Conservation (phyloP, 179 eudicot species). For the Drosera spatulata region DNA sequence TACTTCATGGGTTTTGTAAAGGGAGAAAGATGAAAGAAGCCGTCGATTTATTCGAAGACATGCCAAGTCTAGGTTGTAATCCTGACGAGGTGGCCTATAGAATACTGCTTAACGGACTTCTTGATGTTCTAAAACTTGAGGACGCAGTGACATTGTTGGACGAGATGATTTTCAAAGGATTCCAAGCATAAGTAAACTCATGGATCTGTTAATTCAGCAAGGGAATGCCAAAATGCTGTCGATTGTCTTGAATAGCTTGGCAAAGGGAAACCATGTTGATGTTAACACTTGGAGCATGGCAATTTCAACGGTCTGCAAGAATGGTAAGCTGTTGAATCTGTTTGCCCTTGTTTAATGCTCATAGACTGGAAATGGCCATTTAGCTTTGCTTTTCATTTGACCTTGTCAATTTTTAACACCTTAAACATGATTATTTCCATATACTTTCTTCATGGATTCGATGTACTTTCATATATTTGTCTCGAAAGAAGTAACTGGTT, state of each 20-base stretch:
- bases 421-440: no score
- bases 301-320: slow-evolving; percentile 22
- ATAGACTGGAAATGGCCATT: no score
- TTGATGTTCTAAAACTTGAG: slow-evolving; percentile 26
- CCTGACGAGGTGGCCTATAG: slow-evolving; percentile 66
- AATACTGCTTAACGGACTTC: slow-evolving; percentile 40
- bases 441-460: no score
- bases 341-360: slow-evolving; percentile 12
- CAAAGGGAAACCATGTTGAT: slow-evolving; percentile 32
- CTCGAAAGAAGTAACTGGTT: no score
- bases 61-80: slow-evolving; percentile 56
- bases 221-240: slow-evolving; percentile 24
- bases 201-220: slow-evolving; percentile 25
- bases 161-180: slow-evolving; percentile 75
- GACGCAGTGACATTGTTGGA: slow-evolving; percentile 56
- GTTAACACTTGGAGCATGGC: slow-evolving; percentile 35
- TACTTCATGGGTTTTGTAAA: slow-evolving; percentile 12
- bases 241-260: slow-evolving; percentile 35
- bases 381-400: no score
- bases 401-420: no score
- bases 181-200: slow-evolving; percentile 19
- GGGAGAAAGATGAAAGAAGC: slow-evolving; percentile 44
- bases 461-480: no score
- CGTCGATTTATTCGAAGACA: slow-evolving; percentile 50
- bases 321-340: slow-evolving; percentile 10